Base-by-base conservation (phyloP, 805 yeast species). In the Candida boidinii region DNA sequence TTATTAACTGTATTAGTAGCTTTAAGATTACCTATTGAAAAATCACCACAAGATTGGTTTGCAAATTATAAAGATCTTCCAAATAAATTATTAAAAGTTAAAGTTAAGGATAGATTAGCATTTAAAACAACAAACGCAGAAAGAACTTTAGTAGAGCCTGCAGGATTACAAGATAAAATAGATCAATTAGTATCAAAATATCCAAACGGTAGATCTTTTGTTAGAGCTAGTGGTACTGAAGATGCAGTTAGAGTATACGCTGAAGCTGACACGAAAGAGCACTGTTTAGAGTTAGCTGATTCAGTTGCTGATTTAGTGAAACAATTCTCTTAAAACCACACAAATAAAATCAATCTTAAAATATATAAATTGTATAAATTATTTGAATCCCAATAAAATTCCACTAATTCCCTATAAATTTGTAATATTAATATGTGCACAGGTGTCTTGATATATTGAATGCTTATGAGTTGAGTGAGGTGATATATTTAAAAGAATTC, bases 141-240 rank as follows among this genome's bases (percentile, higher is more conserved):
- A 60, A 68, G 97, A 44, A 71, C 73, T 25, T 67, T 92, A 39
- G 71, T 75, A 5, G 70, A 75, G 33, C 98, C 98, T 4, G 59
- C 39, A 2, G 95, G 90, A 0, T 56, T 92, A 38, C 98, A 92
- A 58, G 62, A 39, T 1, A 56, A 71, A 40, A 85, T 92, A 35
- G 92, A 92, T 51, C 64, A 47, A 4, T 51, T 70, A 19, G 90
- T 90, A 14, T 49, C 59, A 8, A 58, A 71, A 44, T 76, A 65
- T 41, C 44, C 60, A 0, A 49, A 58, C 13, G 96, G 90, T 2
- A 72, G 98, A 49, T 79, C 94, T 2, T 92, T 92, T 57, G 97
- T 90, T 3, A 74, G 98, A 45, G 97, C 98, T 8, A 81, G 94
- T 39, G 98, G 98, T 11, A 92, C 98, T 1, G 98, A 92, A 55